These are phyloP conservation scores for Chalciporus chontae DNA, from an alignment of 768 basidiomycete species.

Conservation along the genomic window DNA sequence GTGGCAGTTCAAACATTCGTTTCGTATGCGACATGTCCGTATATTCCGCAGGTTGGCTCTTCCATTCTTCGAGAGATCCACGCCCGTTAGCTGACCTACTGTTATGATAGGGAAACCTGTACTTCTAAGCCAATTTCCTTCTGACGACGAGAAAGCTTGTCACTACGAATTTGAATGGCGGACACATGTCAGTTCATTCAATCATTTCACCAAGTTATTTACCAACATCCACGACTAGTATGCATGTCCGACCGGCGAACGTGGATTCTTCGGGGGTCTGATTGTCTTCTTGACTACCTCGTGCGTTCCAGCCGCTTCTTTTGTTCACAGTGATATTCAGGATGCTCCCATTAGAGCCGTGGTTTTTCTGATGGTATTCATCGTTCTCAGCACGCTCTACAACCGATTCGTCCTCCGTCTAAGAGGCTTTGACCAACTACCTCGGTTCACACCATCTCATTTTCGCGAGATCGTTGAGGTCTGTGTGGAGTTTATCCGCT, in stretches of 20 bases:
- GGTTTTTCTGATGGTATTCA: constrained; percentile 58
- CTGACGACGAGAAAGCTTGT: constrained; percentile 62
- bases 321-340: neutral
- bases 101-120: constrained; percentile 39
- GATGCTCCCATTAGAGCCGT: constrained; percentile 41
- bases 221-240: constrained; percentile 35
- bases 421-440: constrained; percentile 70
- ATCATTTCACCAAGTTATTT: neutral
- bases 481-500: constrained; percentile 16
- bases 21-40: constrained; percentile 75
- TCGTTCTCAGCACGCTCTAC: constrained; percentile 68
- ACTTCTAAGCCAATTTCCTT: constrained; percentile 63
- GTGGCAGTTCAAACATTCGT: constrained; percentile 64
- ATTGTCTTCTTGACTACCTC: constrained; percentile 53
- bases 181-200: constrained; percentile 57
- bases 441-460: constrained; percentile 46
- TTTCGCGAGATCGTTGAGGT: constrained; percentile 21
- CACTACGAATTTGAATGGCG: constrained; percentile 82
- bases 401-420: constrained; percentile 73
- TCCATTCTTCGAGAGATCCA: neutral
- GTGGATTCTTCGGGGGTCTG: constrained; percentile 47
- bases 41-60: constrained; percentile 44
- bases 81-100: neutral
- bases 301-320: constrained; percentile 39
- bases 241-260: constrained; percentile 70